Evolutionary conservation across 2,329 filamentous ascomycete genomes (phyloP), one percentile per base, ranked within the genome.

Genomic region (Botrytis sinoallii): DNA sequence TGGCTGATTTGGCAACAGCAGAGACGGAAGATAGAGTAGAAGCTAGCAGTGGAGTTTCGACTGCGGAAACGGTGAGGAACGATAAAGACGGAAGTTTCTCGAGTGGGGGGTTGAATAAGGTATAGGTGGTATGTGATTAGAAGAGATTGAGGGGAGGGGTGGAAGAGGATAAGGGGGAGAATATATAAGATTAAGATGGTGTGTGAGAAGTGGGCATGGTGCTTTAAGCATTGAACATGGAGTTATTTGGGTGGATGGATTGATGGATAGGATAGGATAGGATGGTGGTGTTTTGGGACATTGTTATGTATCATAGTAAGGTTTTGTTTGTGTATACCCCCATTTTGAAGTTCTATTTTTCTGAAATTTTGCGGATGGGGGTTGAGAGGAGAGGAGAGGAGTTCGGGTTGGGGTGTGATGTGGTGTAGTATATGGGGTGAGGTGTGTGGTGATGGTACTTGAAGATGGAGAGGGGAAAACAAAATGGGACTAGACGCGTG

Each of bases 1-100:
- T 91, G 14, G 90, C 89, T 12, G 88, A 91, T 77, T 81, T 83
- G 65, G 80, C 80, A 18, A 80, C 80, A n/a, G 80, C 79, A 25
- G 65, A 63, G 16, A 72, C 70, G 38, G 61, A 72, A 14, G 70
- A 72, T 57, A 44, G 70, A 44, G 60, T 38, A 32, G 66, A 69
- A 57, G n/a, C 18, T 22, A 2, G 52, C 4, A 57, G 52, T 32
- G 52, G 6, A 3, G 48, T 42, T 42, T 57, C 66, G 7, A 57
- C 48, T 12, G 18, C n/a, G 7, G 66, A 69, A 22, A n/a, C 12
- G 4, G 48, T 12, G 6, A 69, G 48, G 9, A 69, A 10, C 25
- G 48, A 68, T 9, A 68, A 68, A 25, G 65, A 66, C 57, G 66
- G 16, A 22, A 0, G 35, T 25, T 57, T 69, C 18, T 18, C 35